phyloP scores from a whole-genome alignment of 768 basidiomycete genomes.

The Lactarius indigo region DNA sequence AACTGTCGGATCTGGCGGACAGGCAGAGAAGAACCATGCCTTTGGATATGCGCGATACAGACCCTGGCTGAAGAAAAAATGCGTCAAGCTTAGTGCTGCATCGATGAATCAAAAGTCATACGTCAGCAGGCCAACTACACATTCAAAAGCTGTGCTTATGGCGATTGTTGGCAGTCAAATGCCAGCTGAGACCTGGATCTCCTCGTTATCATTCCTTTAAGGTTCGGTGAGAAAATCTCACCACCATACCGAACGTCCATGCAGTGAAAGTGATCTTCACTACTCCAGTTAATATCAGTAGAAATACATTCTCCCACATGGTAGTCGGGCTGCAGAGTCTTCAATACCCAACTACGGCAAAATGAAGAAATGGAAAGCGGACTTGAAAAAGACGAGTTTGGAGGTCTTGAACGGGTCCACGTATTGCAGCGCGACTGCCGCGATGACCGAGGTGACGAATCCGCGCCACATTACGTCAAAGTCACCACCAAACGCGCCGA shows the following conservation, averaged over 20 bases:
- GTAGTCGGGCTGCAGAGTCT: conserved; percentile 50
- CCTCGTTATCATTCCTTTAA: not conserved
- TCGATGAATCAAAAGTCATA: conserved; percentile 34
- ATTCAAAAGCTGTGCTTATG: conserved; percentile 70
- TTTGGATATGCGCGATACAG: conserved; percentile 61
- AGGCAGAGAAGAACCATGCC: conserved; percentile 67
- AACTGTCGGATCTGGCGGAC: conserved; percentile 68
- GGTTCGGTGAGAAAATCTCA: conserved; percentile 27
- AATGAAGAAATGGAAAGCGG: conserved; percentile 13
- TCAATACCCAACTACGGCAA: not conserved
- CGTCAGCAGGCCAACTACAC: conserved; percentile 67
- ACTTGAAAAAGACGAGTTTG: conserved; percentile 82
- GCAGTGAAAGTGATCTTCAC: conserved; percentile 62
- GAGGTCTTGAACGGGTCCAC: conserved; percentile 84
- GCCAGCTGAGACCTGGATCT: conserved; percentile 62
- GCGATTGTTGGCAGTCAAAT: conserved; percentile 75
- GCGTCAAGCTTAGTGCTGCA: not conserved
- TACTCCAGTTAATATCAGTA: conserved; percentile 57
- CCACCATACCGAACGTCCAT: conserved; percentile 78
- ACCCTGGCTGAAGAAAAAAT: conserved; percentile 47
- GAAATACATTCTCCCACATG: conserved; percentile 62
- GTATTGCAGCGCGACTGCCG: conserved; percentile 79
- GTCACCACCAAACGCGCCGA: conserved; percentile 65
- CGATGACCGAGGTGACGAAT: conserved; percentile 87
- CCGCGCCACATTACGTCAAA: conserved; percentile 80